Evolutionary conservation across 768 basidiomycete genomes (phyloP).

Genomic region (Collybia sordida): DNA sequence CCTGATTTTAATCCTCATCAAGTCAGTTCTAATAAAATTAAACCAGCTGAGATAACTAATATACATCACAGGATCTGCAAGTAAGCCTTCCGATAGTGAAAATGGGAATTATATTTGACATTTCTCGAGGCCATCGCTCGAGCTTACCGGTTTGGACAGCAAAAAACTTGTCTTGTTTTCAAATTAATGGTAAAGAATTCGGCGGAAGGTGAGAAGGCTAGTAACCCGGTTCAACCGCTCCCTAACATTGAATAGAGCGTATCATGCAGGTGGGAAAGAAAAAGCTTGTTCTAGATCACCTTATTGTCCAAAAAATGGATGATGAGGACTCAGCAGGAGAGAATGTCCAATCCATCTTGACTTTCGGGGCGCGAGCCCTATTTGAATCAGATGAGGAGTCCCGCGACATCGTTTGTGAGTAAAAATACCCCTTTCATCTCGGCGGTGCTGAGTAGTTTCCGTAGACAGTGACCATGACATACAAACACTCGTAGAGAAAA

Average conservation of each 20-base stretch:
- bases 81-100: slow-evolving; percentile 38
- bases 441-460: neutral
- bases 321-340: slow-evolving; percentile 70
- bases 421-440: neutral
- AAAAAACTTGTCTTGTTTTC: slow-evolving; percentile 92
- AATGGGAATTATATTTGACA: slow-evolving; percentile 1
- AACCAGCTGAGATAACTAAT: neutral
- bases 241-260: slow-evolving; percentile 56
- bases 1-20: slow-evolving; percentile 99
- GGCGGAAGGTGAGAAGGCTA: slow-evolving; percentile 64
- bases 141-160: slow-evolving; percentile 92
- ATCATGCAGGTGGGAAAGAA: slow-evolving; percentile 94
- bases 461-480: slow-evolving; percentile 81
- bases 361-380: slow-evolving; percentile 83
- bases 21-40: slow-evolving; percentile 36
- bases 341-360: slow-evolving; percentile 86
- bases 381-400: slow-evolving; percentile 65
- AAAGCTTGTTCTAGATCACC: slow-evolving; percentile 90
- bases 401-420: slow-evolving; percentile 71
- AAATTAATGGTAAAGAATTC: slow-evolving; percentile 95
- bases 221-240: neutral
- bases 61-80: slow-evolving; percentile 69
- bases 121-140: slow-evolving; percentile 82
- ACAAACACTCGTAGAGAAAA: slow-evolving; percentile 83
- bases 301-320: slow-evolving; percentile 96